Conservation (phyloP, 83 land plant species). For the Picea abies region DNA sequence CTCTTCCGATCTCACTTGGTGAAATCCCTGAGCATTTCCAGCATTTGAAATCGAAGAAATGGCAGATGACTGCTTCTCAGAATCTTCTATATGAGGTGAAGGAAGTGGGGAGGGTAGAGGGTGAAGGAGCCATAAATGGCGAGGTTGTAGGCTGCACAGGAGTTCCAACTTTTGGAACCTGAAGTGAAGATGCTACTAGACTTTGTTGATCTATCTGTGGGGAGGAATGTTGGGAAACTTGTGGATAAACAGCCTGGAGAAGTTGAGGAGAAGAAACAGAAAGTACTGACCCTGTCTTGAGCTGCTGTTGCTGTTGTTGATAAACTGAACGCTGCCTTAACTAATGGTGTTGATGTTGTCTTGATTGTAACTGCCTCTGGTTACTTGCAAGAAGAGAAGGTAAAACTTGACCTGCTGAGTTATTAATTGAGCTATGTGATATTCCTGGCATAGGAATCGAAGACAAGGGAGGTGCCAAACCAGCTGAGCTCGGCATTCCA, state of each 20-base stretch:
- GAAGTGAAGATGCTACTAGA: too few species aligned
- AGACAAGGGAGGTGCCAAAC: background rate
- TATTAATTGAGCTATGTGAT: conserved; percentile 3
- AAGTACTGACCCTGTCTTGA: too few species aligned
- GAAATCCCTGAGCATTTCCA: conserved; percentile 14
- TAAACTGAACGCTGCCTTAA: too few species aligned
- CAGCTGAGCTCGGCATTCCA: conserved; percentile 4
- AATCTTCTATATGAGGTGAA: conserved; percentile 64
- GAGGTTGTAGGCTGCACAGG: too few species aligned
- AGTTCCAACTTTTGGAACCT: too few species aligned
- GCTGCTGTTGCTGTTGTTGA: too few species aligned
- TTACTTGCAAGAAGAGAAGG: background rate
- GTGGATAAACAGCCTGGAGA: conserved; percentile 60
- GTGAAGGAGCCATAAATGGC: conserved; percentile 41
- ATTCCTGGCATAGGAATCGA: background rate
- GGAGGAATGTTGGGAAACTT: conserved; percentile 75
- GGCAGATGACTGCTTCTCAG: conserved; percentile 28
- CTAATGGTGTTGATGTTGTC: background rate
- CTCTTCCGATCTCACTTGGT: too few species aligned
- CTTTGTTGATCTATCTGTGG: conserved; percentile 66
- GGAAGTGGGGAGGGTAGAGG: conserved; percentile 64
- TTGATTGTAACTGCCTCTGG: conserved; percentile 9
- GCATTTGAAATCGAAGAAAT: too few species aligned
- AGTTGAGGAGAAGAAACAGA: too few species aligned
- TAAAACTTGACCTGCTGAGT: conserved; percentile 12